Evolutionary conservation across 1,284 basidiomycete species (phyloP).

Genomic region (Ceratobasidium sp.): DNA sequence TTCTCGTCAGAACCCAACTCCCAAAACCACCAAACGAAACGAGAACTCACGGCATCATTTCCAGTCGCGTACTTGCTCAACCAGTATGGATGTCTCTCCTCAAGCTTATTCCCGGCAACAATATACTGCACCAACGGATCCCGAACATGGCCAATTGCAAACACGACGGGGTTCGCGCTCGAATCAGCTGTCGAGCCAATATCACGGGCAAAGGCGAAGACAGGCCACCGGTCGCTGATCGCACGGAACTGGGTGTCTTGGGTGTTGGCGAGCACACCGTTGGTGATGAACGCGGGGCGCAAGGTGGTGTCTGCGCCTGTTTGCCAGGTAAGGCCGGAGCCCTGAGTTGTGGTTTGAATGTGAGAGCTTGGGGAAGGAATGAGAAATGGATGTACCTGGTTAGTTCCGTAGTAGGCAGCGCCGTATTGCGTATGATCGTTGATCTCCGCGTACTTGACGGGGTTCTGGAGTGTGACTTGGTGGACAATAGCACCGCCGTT

Average conservation of each 20-base stretch:
- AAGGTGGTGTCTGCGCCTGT: slow-evolving; percentile 69
- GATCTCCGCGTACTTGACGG: slow-evolving; percentile 65
- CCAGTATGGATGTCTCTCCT: slow-evolving; percentile 65
- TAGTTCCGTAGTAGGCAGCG: slow-evolving; percentile 71
- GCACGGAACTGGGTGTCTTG: slow-evolving; percentile 72
- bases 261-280: slow-evolving; percentile 67
- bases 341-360: too few species aligned
- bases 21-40: slow-evolving; percentile 53
- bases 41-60: slow-evolving; percentile 63
- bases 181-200: slow-evolving; percentile 55
- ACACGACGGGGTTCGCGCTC: slow-evolving; percentile 61
- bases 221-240: slow-evolving; percentile 72
- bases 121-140: slow-evolving; percentile 74
- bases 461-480: slow-evolving; percentile 68
- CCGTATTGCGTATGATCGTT: slow-evolving; percentile 75
- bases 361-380: too few species aligned
- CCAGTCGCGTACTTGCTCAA: slow-evolving; percentile 66
- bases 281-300: slow-evolving; percentile 71
- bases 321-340: slow-evolving; percentile 71
- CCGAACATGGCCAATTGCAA: slow-evolving; percentile 70
- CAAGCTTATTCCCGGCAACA: slow-evolving; percentile 62
- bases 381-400: too few species aligned
- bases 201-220: slow-evolving; percentile 73
- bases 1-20: slow-evolving; percentile 21
- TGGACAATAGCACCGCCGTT: slow-evolving; percentile 69